phyloP scores from a whole-genome alignment of 805 yeast genomes.

The Debaryomyces castellii region DNA sequence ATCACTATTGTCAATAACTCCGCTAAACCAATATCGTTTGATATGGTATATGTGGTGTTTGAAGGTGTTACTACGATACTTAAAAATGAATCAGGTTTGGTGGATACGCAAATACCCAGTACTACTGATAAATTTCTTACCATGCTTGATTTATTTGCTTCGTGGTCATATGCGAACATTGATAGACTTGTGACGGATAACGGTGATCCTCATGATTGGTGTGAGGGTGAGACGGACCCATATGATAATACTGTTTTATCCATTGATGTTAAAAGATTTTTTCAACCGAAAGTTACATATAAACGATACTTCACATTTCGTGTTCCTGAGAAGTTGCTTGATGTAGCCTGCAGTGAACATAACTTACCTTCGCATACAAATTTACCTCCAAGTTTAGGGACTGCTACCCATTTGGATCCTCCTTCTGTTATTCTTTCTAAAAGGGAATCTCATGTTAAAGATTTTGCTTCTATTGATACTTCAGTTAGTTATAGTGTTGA shows the following conservation, averaged over 20 bases:
- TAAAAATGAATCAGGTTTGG: slow-evolving; percentile 21
- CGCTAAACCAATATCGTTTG: slow-evolving; percentile 34
- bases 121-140: slow-evolving; percentile 38
- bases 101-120: slow-evolving; percentile 23
- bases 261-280: slow-evolving; percentile 34
- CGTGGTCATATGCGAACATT: slow-evolving; percentile 45
- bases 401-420: slow-evolving; percentile 20
- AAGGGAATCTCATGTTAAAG: slow-evolving; percentile 23
- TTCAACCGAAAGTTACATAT: slow-evolving; percentile 38
- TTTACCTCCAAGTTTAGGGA: slow-evolving; percentile 38
- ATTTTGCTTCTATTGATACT: slow-evolving; percentile 36
- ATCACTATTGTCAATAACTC: slow-evolving; percentile 36
- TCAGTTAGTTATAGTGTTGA: slow-evolving; percentile 35
- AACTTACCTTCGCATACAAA: slow-evolving; percentile 33
- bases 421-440: slow-evolving; percentile 25
- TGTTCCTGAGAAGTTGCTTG: slow-evolving; percentile 40
- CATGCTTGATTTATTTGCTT: slow-evolving; percentile 44
- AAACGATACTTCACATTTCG: slow-evolving; percentile 42
- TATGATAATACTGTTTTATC: slow-evolving; percentile 35
- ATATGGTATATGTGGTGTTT: slow-evolving; percentile 44
- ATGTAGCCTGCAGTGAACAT: slow-evolving; percentile 39
- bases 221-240: slow-evolving; percentile 45
- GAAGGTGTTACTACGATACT: slow-evolving; percentile 35
- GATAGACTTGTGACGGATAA: slow-evolving; percentile 38
- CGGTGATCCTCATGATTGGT: slow-evolving; percentile 46